Conservation (phyloP, 257 asterid genomes). For the Dorcoceras hygrometricum region DNA sequence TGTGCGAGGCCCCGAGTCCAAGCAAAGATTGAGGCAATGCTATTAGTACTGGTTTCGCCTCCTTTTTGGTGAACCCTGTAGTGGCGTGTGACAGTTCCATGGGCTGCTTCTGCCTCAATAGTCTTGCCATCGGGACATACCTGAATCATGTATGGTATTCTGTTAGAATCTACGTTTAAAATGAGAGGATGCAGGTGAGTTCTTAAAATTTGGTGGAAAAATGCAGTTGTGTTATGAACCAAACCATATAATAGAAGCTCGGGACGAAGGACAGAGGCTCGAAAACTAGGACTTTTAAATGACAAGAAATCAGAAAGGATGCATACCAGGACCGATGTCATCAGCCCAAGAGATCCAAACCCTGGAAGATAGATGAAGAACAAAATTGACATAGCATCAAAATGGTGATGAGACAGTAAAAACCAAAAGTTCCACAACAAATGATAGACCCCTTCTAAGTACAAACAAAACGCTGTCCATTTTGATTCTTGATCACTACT, state of each 20-base stretch:
- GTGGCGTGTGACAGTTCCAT: conserved; percentile 98
- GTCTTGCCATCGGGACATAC: conserved; percentile 99
- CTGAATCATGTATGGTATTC: conserved; percentile 36
- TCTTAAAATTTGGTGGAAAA: background rate
- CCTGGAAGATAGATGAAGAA: conserved; percentile 45
- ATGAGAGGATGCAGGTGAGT: background rate
- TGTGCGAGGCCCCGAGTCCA: conserved; percentile 99
- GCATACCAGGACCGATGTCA: conserved; percentile 96
- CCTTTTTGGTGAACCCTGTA: conserved; percentile 96
- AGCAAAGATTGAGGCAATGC: conserved; percentile 99
- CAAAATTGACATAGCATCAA: background rate
- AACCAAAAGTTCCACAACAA: background rate
- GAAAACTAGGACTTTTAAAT: background rate
- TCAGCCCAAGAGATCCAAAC: conserved; percentile 98
- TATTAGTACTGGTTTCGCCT: conserved; percentile 98
- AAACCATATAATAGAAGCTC: background rate
- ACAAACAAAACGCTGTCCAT: background rate
- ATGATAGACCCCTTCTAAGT: background rate
- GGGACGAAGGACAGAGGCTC: background rate
- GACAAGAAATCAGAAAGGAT: background rate
- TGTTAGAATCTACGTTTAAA: conserved; percentile 21
- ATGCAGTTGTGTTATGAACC: background rate
- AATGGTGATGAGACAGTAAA: background rate
- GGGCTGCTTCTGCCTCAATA: conserved; percentile 99
- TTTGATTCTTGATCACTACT: background rate